Percentiles rank a stretch among this genome's conserved stretches.
Conservation (phyloP, 208 protist species). For the Acanthamoeba healyi region DNA sequence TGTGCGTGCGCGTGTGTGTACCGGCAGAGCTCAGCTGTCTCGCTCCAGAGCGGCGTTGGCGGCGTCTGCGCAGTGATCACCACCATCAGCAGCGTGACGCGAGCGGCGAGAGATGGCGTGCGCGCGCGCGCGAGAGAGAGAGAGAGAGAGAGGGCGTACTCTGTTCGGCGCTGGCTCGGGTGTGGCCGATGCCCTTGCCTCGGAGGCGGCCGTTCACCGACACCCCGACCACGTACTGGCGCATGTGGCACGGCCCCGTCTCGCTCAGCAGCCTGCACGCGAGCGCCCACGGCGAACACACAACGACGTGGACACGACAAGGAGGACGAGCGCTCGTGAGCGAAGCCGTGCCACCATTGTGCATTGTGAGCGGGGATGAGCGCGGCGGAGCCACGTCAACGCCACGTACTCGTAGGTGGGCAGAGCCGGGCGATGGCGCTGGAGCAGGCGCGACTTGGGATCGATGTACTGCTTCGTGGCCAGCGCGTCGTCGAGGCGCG, state of each 20-base stretch:
- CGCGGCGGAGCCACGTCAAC: background rate
- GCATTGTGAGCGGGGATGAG: no score
- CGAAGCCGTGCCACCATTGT: no score
- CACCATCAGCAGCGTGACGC: no score
- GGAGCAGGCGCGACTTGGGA: background rate
- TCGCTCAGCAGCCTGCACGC: background rate
- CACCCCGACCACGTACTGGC: conserved; percentile 1
- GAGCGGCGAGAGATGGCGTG: background rate
- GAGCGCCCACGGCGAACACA: background rate
- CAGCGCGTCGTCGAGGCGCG: background rate
- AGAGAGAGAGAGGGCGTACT: background rate
- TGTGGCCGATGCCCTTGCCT: conserved; percentile 5
- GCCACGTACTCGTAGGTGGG: background rate
- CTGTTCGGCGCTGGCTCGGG: background rate
- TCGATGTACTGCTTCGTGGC: background rate
- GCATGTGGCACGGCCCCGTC: background rate
- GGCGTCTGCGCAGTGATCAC: background rate
- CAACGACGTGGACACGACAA: background rate
- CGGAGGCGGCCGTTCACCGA: background rate
- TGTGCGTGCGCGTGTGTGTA: no score
- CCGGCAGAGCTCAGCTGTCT: background rate
- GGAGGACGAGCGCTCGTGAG: no score
- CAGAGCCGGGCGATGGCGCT: background rate
- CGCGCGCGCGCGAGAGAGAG: background rate
- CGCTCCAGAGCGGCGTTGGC: background rate